Conservation (phyloP, 805 yeast species). For the Cyberlindnera mrakii region DNA sequence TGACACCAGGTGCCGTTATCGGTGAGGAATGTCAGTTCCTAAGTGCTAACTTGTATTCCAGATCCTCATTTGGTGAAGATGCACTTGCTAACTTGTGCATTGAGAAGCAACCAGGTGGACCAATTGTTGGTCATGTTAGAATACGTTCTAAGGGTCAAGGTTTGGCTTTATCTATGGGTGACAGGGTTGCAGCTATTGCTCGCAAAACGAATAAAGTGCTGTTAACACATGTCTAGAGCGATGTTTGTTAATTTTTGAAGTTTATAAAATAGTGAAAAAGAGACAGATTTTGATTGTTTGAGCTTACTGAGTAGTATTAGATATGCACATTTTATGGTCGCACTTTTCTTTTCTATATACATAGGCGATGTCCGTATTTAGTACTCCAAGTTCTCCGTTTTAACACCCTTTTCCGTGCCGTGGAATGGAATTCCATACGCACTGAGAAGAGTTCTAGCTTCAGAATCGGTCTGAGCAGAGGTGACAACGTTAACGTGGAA, state of each 20-base stretch:
- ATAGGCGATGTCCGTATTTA: not conserved
- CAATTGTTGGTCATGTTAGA: constrained; percentile 88
- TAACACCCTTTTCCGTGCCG: constrained; percentile 38
- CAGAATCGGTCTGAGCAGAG: constrained; percentile 82
- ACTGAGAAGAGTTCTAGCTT: constrained; percentile 80
- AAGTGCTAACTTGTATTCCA: constrained; percentile 89
- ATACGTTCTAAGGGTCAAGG: constrained; percentile 98
- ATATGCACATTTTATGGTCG: no score
- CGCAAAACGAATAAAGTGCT: constrained; percentile 41
- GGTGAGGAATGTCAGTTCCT: constrained; percentile 88
- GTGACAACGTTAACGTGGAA: constrained; percentile 82
- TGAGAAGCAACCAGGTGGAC: constrained; percentile 70
- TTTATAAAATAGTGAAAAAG: no score
- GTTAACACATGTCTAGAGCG: constrained; percentile 23
- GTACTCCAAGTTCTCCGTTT: constrained; percentile 21
- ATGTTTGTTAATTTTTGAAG: no score
- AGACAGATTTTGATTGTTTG: no score
- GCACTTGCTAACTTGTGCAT: constrained; percentile 94
- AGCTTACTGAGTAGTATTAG: no score
- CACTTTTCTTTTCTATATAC: constrained; percentile 1
- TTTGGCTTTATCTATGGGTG: constrained; percentile 89
- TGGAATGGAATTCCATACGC: constrained; percentile 77
- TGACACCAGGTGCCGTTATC: constrained; percentile 87
- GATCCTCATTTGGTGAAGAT: constrained; percentile 94
- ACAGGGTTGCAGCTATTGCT: constrained; percentile 81